phyloP scores from a whole-genome alignment of 176 grass and related monocot genomes.

The Avena eriantha region DNA sequence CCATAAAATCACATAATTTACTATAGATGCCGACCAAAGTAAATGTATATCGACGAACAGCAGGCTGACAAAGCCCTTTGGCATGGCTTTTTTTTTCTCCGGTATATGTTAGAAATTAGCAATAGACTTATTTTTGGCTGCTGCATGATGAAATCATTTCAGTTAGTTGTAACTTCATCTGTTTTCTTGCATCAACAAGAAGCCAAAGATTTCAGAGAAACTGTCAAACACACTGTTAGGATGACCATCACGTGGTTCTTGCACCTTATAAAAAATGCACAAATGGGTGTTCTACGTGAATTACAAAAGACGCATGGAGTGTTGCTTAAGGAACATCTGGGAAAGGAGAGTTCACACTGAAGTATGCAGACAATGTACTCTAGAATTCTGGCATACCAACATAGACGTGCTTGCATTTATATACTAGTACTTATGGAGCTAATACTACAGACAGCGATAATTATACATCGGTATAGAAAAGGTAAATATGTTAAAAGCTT shows the following conservation, averaged over 20 bases:
- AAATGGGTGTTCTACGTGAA: neutral
- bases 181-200: conserved; percentile 71
- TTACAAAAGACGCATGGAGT: neutral
- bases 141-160: conserved; percentile 92
- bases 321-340: neutral
- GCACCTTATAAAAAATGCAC: neutral
- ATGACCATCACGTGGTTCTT: neutral
- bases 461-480: neutral
- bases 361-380: neutral
- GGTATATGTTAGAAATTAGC: neutral
- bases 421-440: neutral
- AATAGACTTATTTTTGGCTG: conserved; percentile 92
- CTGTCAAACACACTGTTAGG: neutral
- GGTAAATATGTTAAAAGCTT: neutral
- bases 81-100: no score
- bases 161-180: conserved; percentile 92
- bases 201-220: neutral
- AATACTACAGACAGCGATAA: neutral
- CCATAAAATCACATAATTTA: neutral
- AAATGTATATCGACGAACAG: neutral
- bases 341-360: neutral
- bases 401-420: neutral
- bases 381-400: neutral
- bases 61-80: no score
- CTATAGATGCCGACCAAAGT: neutral